Evolutionary conservation across 345 rosid species (phyloP).

Genomic region (Brassica nigra): DNA sequence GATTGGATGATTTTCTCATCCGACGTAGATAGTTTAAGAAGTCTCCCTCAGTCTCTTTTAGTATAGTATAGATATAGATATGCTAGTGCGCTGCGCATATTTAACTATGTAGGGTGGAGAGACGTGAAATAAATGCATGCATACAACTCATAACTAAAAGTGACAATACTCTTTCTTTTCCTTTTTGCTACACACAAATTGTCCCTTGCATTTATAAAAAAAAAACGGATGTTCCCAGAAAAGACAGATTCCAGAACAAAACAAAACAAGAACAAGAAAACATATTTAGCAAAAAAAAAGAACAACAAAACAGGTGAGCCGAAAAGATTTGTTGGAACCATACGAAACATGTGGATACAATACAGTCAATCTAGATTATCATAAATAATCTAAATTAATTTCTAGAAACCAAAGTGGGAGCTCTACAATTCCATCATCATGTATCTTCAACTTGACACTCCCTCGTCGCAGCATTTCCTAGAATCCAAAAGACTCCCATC

Average conservation of each 20-base stretch:
- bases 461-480: slow-evolving; percentile 26
- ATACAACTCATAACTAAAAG: neutral
- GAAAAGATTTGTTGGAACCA: slow-evolving; percentile 18
- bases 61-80: neutral
- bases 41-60: too few relatives aligned
- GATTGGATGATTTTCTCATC: too few relatives aligned
- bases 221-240: neutral
- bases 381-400: slow-evolving; percentile 26
- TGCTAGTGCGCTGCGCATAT: neutral
- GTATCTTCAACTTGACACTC: slow-evolving; percentile 21
- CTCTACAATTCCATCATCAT: slow-evolving; percentile 22
- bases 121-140: neutral
- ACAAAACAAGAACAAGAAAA: slow-evolving; percentile 17
- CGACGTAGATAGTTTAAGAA: neutral
- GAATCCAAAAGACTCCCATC: neutral
- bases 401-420: slow-evolving; percentile 8
- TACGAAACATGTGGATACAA: slow-evolving; percentile 25
- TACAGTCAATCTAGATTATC: slow-evolving; percentile 30
- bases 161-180: neutral
- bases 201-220: neutral
- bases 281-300: neutral
- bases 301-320: slow-evolving; percentile 19
- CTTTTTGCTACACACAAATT: slow-evolving; percentile 1
- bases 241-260: slow-evolving; percentile 7
- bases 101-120: neutral